Evolutionary conservation across 768 basidiomycete genomes (phyloP).

Genomic region (Mycena kentingensis): DNA sequence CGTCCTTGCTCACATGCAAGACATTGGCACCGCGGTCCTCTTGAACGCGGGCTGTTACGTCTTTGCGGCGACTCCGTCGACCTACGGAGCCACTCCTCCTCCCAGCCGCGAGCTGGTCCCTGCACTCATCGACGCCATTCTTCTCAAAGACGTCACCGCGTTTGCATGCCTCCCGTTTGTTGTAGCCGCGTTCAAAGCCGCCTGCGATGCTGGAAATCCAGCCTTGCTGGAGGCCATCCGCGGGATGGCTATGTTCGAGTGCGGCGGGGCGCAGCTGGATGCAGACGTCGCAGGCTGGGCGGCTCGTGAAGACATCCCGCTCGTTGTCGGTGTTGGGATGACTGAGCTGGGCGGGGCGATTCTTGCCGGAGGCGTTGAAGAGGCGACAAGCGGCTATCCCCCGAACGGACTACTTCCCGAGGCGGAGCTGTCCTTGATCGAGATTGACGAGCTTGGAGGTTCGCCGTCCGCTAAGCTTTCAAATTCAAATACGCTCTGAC

Average conservation of each 20-base stretch:
- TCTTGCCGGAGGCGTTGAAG: slow-evolving; percentile 10
- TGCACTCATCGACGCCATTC: background rate
- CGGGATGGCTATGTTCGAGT: slow-evolving; percentile 14
- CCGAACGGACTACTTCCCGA: slow-evolving; percentile 5
- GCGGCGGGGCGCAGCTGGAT: slow-evolving; percentile 12
- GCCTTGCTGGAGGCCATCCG: slow-evolving; percentile 4
- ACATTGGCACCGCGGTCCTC: slow-evolving; percentile 14
- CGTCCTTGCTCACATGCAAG: slow-evolving; percentile 18
- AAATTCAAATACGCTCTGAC: background rate
- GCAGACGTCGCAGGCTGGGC: slow-evolving; percentile 8
- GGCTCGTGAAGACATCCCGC: background rate
- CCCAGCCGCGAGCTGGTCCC: slow-evolving; percentile 4
- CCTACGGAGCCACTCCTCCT: slow-evolving; percentile 1
- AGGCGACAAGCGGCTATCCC: slow-evolving; percentile 1
- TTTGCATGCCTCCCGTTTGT: slow-evolving; percentile 15
- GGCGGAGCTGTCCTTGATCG: slow-evolving; percentile 10
- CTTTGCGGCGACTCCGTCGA: slow-evolving; percentile 13
- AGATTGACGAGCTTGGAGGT: background rate
- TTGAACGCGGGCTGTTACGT: slow-evolving; percentile 21
- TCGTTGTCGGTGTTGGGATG: slow-evolving; percentile 20
- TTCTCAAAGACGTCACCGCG: slow-evolving; percentile 10
- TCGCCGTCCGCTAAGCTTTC: background rate
- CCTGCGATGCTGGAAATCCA: slow-evolving; percentile 2
- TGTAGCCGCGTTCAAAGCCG: slow-evolving; percentile 9
- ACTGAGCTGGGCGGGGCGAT: slow-evolving; percentile 18